Conservation (phyloP, 345 rosid genomes). For the Pugionium dolabratum region DNA sequence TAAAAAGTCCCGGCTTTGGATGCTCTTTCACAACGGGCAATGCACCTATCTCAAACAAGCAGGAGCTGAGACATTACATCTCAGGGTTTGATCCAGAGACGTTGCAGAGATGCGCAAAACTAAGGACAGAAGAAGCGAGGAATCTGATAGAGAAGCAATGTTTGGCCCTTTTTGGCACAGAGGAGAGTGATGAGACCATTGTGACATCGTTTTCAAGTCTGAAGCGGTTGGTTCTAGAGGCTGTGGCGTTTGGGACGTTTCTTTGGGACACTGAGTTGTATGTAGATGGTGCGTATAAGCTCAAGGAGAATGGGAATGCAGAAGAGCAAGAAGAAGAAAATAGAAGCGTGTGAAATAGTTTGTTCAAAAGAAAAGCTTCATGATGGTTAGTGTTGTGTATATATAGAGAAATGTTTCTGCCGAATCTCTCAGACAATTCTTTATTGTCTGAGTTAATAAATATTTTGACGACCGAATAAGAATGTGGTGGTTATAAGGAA, state of each 20-base stretch:
- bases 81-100: constrained; percentile 69
- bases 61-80: constrained; percentile 61
- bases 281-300: constrained; percentile 65
- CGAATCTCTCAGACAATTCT: constrained; percentile 11
- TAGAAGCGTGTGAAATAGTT: constrained; percentile 26
- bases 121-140: constrained; percentile 65
- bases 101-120: constrained; percentile 66
- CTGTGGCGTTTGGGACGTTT: constrained; percentile 89
- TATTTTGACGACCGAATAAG: constrained; percentile 1
- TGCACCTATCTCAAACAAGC: constrained; percentile 23
- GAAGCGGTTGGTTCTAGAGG: constrained; percentile 86
- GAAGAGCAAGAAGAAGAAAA: constrained; percentile 30
- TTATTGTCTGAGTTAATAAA: constrained; percentile 4
- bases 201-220: constrained; percentile 79
- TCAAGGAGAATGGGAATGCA: constrained; percentile 49
- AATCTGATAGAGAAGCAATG: constrained; percentile 76
- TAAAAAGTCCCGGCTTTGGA: constrained; percentile 56
- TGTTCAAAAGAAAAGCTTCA: constrained; percentile 10
- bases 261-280: constrained; percentile 87
- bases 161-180: constrained; percentile 68
- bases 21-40: constrained; percentile 24
- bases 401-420: constrained; percentile 2
- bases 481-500: neutral
- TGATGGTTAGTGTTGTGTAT: constrained; percentile 12
- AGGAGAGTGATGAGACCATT: constrained; percentile 52